Percentiles rank a stretch among this genome's conserved stretches.
Evolutionary conservation across 1,139 yeast species (phyloP).

Genomic region (Yamadazyma diospyri): DNA sequence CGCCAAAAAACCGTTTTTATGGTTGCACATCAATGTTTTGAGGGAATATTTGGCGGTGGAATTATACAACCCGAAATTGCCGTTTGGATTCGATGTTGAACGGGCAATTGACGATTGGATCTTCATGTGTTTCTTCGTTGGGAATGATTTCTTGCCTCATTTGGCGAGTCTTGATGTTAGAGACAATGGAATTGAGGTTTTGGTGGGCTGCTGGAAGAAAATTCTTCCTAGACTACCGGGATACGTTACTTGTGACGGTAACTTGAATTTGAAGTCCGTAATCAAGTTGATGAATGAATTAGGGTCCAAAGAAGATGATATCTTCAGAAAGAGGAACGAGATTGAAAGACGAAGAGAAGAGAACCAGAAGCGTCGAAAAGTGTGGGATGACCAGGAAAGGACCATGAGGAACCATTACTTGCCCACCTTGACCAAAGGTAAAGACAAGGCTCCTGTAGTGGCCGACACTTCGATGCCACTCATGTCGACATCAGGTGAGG

Average conservation of each 20-base stretch:
- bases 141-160: slow-evolving; percentile 97
- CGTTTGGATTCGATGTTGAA: slow-evolving; percentile 82
- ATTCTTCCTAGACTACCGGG: slow-evolving; percentile 64
- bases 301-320: slow-evolving; percentile 74
- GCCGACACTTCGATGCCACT: slow-evolving; percentile 77
- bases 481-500: slow-evolving; percentile 66
- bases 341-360: slow-evolving; percentile 66
- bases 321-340: slow-evolving; percentile 67
- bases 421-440: slow-evolving; percentile 52
- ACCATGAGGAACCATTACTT: slow-evolving; percentile 31
- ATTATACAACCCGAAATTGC: slow-evolving; percentile 62
- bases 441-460: slow-evolving; percentile 71
- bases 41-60: slow-evolving; percentile 89
- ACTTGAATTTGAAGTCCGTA: slow-evolving; percentile 69
- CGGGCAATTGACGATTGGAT: slow-evolving; percentile 99
- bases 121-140: slow-evolving; percentile 97
- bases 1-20: slow-evolving; percentile 79
- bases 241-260: slow-evolving; percentile 88
- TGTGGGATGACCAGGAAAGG: slow-evolving; percentile 40
- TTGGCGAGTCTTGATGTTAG: slow-evolving; percentile 92
- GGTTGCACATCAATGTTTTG: slow-evolving; percentile 87
- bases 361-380: slow-evolving; percentile 56
- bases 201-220: slow-evolving; percentile 81
- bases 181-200: slow-evolving; percentile 84
- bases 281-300: slow-evolving; percentile 65